Evolutionary conservation across 225 moss, liverwort and hornwort species (phyloP).

Genomic region (Lunularia cruciata): DNA sequence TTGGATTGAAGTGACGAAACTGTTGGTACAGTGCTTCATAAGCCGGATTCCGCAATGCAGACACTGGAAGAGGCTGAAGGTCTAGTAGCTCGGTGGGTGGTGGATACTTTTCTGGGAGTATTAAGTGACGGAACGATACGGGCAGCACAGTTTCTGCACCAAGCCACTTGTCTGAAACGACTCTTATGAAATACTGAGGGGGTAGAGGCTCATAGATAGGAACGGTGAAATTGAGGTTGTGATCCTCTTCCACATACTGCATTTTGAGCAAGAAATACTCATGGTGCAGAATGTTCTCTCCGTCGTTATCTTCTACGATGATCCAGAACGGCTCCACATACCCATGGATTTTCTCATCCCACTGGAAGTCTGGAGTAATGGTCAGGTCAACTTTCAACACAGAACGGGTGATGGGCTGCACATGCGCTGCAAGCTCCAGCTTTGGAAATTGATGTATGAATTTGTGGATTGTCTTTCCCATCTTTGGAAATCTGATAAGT

Average conservation of each 20-base stretch:
- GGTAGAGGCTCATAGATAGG: conserved; percentile 92
- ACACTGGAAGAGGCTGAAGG: conserved; percentile 89
- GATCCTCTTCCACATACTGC: conserved; percentile 94
- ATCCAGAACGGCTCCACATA: conserved; percentile 98
- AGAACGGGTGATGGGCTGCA: conserved; percentile 90
- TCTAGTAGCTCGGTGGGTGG: conserved; percentile 95
- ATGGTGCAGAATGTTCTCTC: conserved; percentile 86
- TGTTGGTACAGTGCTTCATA: conserved; percentile 84
- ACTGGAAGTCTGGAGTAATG: conserved; percentile 93
- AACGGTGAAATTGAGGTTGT: conserved; percentile 86
- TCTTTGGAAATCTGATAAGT: conserved; percentile 86
- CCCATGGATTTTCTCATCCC: conserved; percentile 92
- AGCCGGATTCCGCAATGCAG: conserved; percentile 81
- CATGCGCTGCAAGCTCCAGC: conserved; percentile 84
- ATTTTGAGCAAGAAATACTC: conserved; percentile 96
- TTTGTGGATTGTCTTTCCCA: conserved; percentile 90
- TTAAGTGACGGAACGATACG: conserved; percentile 89
- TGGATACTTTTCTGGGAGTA: conserved; percentile 92
- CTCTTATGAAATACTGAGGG: conserved; percentile 90
- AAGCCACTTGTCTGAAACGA: conserved; percentile 93
- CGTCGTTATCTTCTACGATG: conserved; percentile 94
- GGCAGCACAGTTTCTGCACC: conserved; percentile 91
- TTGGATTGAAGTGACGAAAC: conserved; percentile 89
- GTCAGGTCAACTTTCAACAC: conserved; percentile 86
- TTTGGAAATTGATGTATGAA: conserved; percentile 95